These are phyloP conservation scores for Pyricularia grisea DNA, from an alignment of 2,329 filamentous ascomycete species.

Conservation along the genomic window DNA sequence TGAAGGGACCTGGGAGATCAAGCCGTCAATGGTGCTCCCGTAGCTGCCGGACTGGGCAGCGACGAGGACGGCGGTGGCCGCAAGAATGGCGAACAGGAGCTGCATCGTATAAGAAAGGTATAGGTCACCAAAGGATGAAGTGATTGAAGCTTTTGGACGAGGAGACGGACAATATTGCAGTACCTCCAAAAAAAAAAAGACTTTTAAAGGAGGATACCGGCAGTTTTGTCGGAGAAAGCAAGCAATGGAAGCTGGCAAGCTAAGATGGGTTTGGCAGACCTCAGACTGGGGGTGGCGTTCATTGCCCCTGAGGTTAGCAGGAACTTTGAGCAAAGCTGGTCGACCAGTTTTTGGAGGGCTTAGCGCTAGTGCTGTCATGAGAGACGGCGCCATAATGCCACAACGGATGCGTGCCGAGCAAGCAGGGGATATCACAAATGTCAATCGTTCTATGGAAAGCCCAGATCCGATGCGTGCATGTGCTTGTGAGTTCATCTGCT, in stretches of 20 bases:
- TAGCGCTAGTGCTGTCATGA: background rate
- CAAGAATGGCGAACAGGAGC: background rate
- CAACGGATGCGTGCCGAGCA: background rate
- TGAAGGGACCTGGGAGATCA: background rate
- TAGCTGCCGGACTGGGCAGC: background rate
- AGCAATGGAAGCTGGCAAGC: background rate
- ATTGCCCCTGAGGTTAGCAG: background rate
- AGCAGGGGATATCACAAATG: background rate
- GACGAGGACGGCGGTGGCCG: background rate
- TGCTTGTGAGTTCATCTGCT: background rate
- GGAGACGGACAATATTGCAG: background rate
- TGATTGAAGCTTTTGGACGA: background rate
- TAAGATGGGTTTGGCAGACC: too few relatives aligned
- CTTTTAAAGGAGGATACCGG: background rate
- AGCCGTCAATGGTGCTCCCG: background rate
- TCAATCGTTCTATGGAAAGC: background rate
- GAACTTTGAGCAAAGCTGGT: background rate
- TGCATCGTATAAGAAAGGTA: background rate
- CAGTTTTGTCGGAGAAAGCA: background rate
- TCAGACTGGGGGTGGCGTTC: background rate
- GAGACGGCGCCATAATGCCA: background rate
- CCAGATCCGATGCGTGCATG: background rate
- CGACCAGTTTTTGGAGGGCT: background rate
- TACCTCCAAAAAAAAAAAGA: background rate
- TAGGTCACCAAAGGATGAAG: background rate